Evolutionary conservation across 2,329 filamentous ascomycete genomes (phyloP).

Genomic region (Xylariaceae sp.): DNA sequence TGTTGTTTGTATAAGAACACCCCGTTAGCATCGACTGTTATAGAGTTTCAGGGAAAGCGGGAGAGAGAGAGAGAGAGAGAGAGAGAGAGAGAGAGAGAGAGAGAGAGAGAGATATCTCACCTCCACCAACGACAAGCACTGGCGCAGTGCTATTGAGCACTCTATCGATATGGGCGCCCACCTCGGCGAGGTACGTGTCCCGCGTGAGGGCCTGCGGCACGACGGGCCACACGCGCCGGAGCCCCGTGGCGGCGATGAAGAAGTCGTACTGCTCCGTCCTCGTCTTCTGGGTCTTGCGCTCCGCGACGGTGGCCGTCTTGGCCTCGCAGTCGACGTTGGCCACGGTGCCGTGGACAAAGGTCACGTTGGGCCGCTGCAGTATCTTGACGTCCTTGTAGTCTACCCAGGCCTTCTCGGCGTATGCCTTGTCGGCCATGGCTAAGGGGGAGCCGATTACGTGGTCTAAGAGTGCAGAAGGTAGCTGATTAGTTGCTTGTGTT

Average conservation of each 20-base stretch:
- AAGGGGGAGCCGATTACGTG: slow-evolving; percentile 73
- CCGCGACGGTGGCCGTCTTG: slow-evolving; percentile 54
- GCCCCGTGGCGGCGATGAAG: slow-evolving; percentile 65
- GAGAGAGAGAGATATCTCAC: slow-evolving; percentile 27
- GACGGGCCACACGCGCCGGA: slow-evolving; percentile 65
- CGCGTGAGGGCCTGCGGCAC: slow-evolving; percentile 61
- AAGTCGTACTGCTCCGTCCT: slow-evolving; percentile 61
- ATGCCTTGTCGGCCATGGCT: slow-evolving; percentile 58
- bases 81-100: background rate
- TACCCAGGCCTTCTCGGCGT: slow-evolving; percentile 64
- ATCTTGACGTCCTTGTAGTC: slow-evolving; percentile 62
- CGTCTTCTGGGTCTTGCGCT: slow-evolving; percentile 39
- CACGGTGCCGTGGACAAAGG: slow-evolving; percentile 61
- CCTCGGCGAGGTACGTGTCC: slow-evolving; percentile 59
- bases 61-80: too few relatives aligned
- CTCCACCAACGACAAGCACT: slow-evolving; percentile 70
- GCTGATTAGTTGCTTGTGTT: background rate
- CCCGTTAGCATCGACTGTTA: too few relatives aligned
- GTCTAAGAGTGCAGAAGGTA: slow-evolving; percentile 51
- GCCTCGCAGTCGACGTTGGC: slow-evolving; percentile 51
- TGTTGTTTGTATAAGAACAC: too few relatives aligned
- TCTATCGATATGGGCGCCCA: slow-evolving; percentile 51
- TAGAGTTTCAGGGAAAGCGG: too few relatives aligned
- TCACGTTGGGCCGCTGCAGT: slow-evolving; percentile 57
- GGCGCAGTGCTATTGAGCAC: slow-evolving; percentile 49